Evolutionary conservation across 106 monocot species (phyloP).

Genomic region (Posidonia australis): DNA sequence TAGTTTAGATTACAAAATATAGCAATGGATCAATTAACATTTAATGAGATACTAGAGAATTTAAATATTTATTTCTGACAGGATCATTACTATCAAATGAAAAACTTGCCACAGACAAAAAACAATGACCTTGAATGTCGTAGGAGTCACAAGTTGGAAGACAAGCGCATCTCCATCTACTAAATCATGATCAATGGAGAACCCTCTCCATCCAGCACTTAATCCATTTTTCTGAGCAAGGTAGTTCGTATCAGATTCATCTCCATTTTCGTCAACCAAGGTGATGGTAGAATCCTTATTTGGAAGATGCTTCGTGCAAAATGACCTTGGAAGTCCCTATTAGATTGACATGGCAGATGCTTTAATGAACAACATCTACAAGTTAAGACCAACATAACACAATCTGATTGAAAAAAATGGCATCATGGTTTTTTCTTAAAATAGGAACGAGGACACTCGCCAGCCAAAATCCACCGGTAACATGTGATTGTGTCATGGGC

Average conservation of each 20-base stretch:
- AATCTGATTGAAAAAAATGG: too few species aligned
- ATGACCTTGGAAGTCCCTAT: constrained; percentile 54
- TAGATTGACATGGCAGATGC: not conserved
- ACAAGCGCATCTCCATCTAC: constrained; percentile 71
- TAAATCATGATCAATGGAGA: constrained; percentile 52
- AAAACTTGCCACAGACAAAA: not conserved
- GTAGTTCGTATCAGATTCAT: constrained; percentile 36
- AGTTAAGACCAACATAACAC: not conserved
- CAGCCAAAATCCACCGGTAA: constrained; percentile 94
- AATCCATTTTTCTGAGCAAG: constrained; percentile 45
- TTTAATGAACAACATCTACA: not conserved
- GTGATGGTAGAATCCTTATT: constrained; percentile 25
- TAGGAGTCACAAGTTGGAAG: constrained; percentile 44
- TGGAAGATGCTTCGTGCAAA: constrained; percentile 49
- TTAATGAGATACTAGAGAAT: too few species aligned
- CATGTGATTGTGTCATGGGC: constrained; percentile 79
- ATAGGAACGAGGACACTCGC: constrained; percentile 13
- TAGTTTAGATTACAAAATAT: too few species aligned
- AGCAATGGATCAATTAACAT: too few species aligned
- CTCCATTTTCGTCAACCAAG: constrained; percentile 46
- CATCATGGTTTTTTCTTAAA: not conserved
- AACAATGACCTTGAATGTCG: constrained; percentile 49
- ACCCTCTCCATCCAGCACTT: constrained; percentile 76
- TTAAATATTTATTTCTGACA: too few species aligned
- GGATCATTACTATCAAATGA: too few species aligned